phyloP scores from a whole-genome alignment of 495 filamentous ascomycete species.

The Cercophora sp. region DNA sequence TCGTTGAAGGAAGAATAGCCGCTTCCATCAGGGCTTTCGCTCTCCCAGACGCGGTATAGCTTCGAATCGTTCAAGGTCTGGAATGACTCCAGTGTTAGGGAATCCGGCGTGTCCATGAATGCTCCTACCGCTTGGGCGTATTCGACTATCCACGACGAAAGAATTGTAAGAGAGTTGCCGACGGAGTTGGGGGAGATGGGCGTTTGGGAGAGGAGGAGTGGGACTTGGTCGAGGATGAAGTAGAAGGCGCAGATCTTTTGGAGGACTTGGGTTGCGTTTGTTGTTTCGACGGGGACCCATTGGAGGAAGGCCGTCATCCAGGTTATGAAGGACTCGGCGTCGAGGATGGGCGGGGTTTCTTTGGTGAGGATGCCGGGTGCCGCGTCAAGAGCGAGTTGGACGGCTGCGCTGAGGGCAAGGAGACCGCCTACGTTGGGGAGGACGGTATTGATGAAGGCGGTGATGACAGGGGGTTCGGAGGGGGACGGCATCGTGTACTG shows the following conservation, averaged over 20 bases:
- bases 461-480: too few species aligned
- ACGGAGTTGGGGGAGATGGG: not conserved
- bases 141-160: constrained; percentile 7
- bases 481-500: too few species aligned
- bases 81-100: not conserved
- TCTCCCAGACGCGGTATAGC: not conserved
- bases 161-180: not conserved
- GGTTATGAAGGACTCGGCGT: not conserved
- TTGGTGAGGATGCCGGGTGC: too few species aligned
- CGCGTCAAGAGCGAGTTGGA: too few species aligned
- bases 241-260: constrained; percentile 2
- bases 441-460: too few species aligned
- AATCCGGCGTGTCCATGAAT: not conserved
- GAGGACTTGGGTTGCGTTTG: not conserved
- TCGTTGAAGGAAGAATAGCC: constrained; percentile 4
- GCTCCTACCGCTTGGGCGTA: not conserved
- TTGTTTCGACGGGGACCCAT: not conserved
- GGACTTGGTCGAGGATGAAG: constrained; percentile 4
- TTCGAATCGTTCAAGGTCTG: not conserved
- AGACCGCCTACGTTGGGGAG: too few species aligned
- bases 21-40: not conserved
- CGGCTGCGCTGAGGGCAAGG: too few species aligned
- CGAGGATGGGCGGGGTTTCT: too few species aligned
- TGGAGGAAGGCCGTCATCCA: not conserved
- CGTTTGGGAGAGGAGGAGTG: not conserved